These are phyloP conservation scores for Harringtonia lauricola DNA, from an alignment of 2,329 filamentous ascomycete genomes.

Conservation along the genomic window DNA sequence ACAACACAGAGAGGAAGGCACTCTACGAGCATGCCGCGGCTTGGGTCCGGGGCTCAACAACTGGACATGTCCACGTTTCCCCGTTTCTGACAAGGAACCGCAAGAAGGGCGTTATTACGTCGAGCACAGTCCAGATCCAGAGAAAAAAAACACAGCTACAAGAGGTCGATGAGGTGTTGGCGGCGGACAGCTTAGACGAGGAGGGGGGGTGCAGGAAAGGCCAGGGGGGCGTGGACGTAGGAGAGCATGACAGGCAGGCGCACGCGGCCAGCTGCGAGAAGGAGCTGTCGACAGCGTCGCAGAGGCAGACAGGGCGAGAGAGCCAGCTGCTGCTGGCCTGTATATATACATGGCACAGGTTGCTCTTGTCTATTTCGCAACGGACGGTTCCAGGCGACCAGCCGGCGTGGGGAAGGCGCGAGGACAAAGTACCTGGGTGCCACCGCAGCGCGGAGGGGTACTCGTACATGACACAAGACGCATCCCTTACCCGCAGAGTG, in stretches of 20 bases:
- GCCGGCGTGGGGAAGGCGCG: constrained; percentile 7
- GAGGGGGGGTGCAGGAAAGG: neutral
- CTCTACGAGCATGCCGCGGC: neutral
- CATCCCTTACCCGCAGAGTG: constrained; percentile 13
- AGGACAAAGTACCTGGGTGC: neutral
- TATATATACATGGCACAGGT: neutral
- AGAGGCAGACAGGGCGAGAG: no score
- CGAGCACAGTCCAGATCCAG: neutral
- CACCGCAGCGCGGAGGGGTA: neutral
- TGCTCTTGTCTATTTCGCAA: neutral
- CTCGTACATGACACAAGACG: constrained; percentile 4
- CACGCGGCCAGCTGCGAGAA: no score
- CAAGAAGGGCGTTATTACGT: no score
- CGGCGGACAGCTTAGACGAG: neutral
- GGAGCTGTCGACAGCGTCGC: no score
- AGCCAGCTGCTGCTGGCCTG: no score
- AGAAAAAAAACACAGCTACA: neutral
- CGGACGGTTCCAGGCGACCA: constrained; percentile 2
- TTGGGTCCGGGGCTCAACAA: no score
- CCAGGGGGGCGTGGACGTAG: neutral
- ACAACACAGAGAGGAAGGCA: neutral
- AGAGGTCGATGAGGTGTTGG: neutral
- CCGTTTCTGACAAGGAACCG: no score
- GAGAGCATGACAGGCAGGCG: neutral
- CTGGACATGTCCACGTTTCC: no score